Percentiles rank a stretch among this genome's conserved stretches.
Evolutionary conservation across 345 rosid genomes (phyloP).

Genomic region (Excoecaria cochinchinensis): DNA sequence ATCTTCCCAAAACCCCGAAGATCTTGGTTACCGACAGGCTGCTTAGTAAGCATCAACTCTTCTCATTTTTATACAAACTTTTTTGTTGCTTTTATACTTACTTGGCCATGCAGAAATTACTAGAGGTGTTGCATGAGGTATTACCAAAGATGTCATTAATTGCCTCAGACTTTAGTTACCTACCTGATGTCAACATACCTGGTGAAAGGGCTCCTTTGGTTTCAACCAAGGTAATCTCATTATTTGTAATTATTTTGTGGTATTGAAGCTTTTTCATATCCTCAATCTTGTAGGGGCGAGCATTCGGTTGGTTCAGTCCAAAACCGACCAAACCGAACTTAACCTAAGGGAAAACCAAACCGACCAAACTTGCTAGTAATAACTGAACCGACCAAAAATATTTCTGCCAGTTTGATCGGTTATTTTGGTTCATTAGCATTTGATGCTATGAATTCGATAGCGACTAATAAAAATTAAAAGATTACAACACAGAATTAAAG

Average conservation of each 20-base stretch:
- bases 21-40: conserved; percentile 97
- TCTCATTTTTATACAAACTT: neutral
- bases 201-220: conserved; percentile 98
- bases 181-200: conserved; percentile 87
- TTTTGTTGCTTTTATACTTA: conserved; percentile 12
- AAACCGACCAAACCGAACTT: too few relatives aligned
- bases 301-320: too few relatives aligned
- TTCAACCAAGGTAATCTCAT: conserved; percentile 71
- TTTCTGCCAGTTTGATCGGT: too few relatives aligned
- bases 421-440: too few relatives aligned
- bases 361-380: too few relatives aligned
- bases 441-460: too few relatives aligned
- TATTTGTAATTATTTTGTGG: neutral
- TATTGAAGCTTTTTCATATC: neutral
- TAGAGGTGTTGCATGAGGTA: conserved; percentile 75
- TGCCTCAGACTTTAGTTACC: conserved; percentile 91
- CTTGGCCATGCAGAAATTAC: conserved; percentile 59
- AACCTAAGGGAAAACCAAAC: too few relatives aligned
- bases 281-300: too few relatives aligned
- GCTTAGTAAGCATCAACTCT: conserved; percentile 58
- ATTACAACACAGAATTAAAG: too few relatives aligned
- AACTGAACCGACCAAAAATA: too few relatives aligned
- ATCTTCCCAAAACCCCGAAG: conserved; percentile 83
- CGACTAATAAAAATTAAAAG: too few relatives aligned
- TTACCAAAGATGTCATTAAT: conserved; percentile 95